These are phyloP conservation scores for Stephanodiscus triporus DNA, from an alignment of 108 stramenopile genomes.

Conservation along the genomic window DNA sequence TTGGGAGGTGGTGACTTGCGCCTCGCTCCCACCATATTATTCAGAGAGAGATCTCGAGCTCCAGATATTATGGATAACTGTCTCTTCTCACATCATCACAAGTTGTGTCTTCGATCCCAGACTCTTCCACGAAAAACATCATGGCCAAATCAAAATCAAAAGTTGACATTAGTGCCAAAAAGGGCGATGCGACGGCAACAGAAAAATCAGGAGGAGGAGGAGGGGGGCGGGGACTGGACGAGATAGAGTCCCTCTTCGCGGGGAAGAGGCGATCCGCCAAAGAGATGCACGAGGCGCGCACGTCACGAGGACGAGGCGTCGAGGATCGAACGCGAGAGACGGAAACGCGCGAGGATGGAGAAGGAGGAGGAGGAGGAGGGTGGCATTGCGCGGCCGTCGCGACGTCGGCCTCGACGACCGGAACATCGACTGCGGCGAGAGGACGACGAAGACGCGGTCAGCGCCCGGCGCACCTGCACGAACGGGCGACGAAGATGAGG, in stretches of 20 bases:
- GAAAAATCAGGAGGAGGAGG: neutral
- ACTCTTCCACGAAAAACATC: too few species aligned
- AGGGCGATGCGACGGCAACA: too few species aligned
- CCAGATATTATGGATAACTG: too few species aligned
- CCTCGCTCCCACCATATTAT: too few species aligned
- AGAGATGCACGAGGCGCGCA: constrained; percentile 18
- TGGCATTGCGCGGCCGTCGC: constrained; percentile 17
- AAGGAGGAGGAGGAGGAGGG: constrained; percentile 41
- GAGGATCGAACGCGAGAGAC: constrained; percentile 21
- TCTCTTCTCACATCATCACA: too few species aligned
- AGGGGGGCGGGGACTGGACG: constrained; percentile 48
- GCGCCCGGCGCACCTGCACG: constrained; percentile 11
- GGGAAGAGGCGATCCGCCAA: constrained; percentile 55
- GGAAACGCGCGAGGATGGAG: constrained; percentile 39
- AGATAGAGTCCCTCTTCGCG: constrained; percentile 75
- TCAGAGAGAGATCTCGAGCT: too few species aligned
- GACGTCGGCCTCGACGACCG: neutral
- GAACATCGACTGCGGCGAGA: too few species aligned
- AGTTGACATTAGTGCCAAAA: too few species aligned
- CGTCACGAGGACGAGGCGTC: constrained; percentile 24
- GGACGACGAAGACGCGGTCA: too few species aligned
- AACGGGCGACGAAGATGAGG: constrained; percentile 27
- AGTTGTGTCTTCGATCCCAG: too few species aligned
- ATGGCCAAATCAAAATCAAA: too few species aligned
- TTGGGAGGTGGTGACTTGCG: too few species aligned